phyloP scores from a whole-genome alignment of 2,329 filamentous ascomycete species.

The Colletotrichum tanaceti region DNA sequence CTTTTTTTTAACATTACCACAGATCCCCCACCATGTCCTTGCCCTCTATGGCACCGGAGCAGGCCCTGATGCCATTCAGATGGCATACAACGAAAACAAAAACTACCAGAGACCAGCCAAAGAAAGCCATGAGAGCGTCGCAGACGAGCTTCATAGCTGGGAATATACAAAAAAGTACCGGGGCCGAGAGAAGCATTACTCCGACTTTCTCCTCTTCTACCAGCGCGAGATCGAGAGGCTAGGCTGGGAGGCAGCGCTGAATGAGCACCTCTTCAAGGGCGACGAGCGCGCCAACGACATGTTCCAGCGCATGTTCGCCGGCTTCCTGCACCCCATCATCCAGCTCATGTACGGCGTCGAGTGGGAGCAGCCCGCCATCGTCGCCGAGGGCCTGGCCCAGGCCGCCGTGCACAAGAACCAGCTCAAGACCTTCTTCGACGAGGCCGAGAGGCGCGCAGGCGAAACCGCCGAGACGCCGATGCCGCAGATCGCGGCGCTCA shows the following conservation, averaged over 20 bases:
- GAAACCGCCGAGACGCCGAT: slow-evolving; percentile 46
- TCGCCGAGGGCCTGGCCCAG: slow-evolving; percentile 84
- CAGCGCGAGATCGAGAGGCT: slow-evolving; percentile 76
- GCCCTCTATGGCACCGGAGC: slow-evolving; percentile 82
- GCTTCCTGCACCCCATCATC: slow-evolving; percentile 82
- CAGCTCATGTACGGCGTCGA: slow-evolving; percentile 88
- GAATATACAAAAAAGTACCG: slow-evolving; percentile 68
- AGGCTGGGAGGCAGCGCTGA: slow-evolving; percentile 69
- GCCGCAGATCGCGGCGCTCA: slow-evolving; percentile 66
- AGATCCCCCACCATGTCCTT: slow-evolving; percentile 80
- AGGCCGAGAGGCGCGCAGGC: slow-evolving; percentile 61
- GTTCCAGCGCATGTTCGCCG: slow-evolving; percentile 74
- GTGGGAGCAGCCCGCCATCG: slow-evolving; percentile 82
- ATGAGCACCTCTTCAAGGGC: slow-evolving; percentile 75
- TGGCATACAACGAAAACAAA: slow-evolving; percentile 73
- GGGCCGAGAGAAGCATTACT: slow-evolving; percentile 72
- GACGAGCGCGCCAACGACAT: slow-evolving; percentile 75
- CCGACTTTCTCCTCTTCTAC: slow-evolving; percentile 82
- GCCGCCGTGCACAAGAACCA: slow-evolving; percentile 74
- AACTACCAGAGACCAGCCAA: slow-evolving; percentile 72
- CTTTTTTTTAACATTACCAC: not conserved
- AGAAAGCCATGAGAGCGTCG: slow-evolving; percentile 59
- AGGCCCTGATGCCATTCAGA: slow-evolving; percentile 66
- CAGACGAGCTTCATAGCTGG: slow-evolving; percentile 68
- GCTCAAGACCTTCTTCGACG: slow-evolving; percentile 65